Conservation (phyloP, 208 protist species). For the Porcisia deanei region DNA sequence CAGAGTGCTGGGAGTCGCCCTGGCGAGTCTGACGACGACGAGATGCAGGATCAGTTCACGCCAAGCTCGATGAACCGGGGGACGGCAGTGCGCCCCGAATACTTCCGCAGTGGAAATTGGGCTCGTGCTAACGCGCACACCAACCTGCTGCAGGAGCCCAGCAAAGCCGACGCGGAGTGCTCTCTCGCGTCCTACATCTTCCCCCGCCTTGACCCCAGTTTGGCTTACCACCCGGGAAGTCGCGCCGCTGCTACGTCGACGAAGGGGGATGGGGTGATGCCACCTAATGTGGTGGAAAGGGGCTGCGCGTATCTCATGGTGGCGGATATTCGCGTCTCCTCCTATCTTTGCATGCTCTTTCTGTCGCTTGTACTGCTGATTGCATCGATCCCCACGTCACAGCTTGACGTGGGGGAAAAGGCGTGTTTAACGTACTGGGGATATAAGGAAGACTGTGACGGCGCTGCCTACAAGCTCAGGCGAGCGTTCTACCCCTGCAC, state of each 20-base stretch:
- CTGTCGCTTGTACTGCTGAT: constrained; percentile 42
- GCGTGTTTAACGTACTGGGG: constrained; percentile 81
- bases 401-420: constrained; percentile 39
- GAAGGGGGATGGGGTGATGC: constrained; percentile 19
- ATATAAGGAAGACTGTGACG: constrained; percentile 72
- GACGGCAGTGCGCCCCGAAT: constrained; percentile 5
- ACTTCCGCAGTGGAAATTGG: constrained; percentile 1
- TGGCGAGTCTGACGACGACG: background rate
- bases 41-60: constrained; percentile 2
- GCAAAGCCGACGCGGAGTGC: constrained; percentile 22
- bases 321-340: constrained; percentile 35
- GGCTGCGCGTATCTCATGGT: constrained; percentile 37
- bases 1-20: background rate
- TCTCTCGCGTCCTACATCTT: constrained; percentile 30
- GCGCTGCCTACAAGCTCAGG: constrained; percentile 34
- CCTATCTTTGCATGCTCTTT: constrained; percentile 39
- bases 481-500: constrained; percentile 41
- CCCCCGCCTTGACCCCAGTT: constrained; percentile 45
- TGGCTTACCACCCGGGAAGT: constrained; percentile 32
- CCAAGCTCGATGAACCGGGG: constrained; percentile 14
- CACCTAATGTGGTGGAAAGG: constrained; percentile 47
- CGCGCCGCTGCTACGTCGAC: constrained; percentile 1
- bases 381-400: constrained; percentile 51
- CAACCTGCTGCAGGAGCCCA: background rate
- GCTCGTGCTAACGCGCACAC: background rate